Percentiles rank a stretch among this genome's conserved stretches.
These are phyloP conservation scores for Penicillium paradoxum DNA, from an alignment of 495 filamentous ascomycete genomes.

Conservation along the genomic window DNA sequence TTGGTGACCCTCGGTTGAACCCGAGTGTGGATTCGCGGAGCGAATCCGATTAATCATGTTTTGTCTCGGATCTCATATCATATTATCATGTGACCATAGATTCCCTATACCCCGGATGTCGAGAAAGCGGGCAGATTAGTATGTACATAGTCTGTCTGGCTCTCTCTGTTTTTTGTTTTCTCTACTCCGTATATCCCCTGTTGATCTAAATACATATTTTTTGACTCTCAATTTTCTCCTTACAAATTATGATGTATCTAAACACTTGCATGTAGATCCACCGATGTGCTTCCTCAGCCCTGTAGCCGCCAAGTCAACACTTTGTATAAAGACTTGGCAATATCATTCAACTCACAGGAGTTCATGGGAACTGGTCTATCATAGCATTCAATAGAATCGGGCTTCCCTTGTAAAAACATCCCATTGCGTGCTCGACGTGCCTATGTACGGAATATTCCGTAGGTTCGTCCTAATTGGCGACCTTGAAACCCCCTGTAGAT, in stretches of 20 bases:
- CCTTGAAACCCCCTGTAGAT: background rate
- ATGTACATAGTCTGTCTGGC: background rate
- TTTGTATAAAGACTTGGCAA: background rate
- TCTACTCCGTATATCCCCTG: background rate
- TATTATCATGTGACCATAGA: constrained; percentile 5
- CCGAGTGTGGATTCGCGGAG: background rate
- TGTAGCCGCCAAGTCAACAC: background rate
- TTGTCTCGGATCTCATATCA: constrained; percentile 3
- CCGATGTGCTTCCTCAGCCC: background rate
- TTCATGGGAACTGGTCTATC: background rate
- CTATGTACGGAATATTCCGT: too few species aligned
- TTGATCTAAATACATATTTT: background rate
- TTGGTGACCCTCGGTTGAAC: background rate
- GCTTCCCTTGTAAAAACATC: too few species aligned
- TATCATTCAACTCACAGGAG: background rate
- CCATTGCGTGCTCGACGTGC: too few species aligned
- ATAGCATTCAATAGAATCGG: too few species aligned
- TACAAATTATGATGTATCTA: background rate
- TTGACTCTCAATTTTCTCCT: background rate
- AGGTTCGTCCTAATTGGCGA: background rate
- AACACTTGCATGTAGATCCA: background rate
- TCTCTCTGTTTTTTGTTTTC: background rate
- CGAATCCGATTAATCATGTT: constrained; percentile 1
- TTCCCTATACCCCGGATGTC: background rate
- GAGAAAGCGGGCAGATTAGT: background rate